Evolutionary conservation across 306 rosid species (phyloP), one percentile per base, ranked within the genome.

Genomic region (Acacia crassicarpa): DNA sequence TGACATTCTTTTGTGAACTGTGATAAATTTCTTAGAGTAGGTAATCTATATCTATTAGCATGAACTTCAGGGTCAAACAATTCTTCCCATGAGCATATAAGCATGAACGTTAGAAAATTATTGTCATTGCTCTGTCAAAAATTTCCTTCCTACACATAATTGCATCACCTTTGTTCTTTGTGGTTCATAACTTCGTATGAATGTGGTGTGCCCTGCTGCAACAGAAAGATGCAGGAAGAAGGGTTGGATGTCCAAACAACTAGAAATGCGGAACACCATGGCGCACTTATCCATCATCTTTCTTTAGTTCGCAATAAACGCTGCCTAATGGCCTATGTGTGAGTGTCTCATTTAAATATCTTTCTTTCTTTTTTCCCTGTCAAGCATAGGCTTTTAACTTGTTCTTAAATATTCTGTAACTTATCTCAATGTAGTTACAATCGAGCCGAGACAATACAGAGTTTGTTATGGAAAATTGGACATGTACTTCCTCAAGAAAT

Each of bases 201-300:
- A 38, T 75, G 14, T 75, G 67, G 1, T 59, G 25, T 41, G 61
- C 51, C 54, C 38, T 44, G 40, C n/a, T 44, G 38, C 35, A 80
- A 77, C 93, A 95, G 98, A 86, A 93, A 89, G 86, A 89, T 90
- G 79, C 93, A 95, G 81, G 97, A 93, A 74, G 91, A 91, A 78
- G 98, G 95, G 78, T 83, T 89, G 89, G 95, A 95, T 89, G 83
- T 91, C 20, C 92, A 90, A 81, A 91, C 97, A n/a, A 83, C 91
- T 53, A 93, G 88, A 88, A 91, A 91, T 81, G 88, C 92, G 51
- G 99, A 95, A 65, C 97, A 95, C 77, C 89, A 83, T 19, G 99
- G 98, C 35, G 89, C 97, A 8, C 97, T 95, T 67, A 82, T 91
- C 84, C 99, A 95, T 78, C 99, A 93, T 89, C 94, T 95, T 72